These are phyloP conservation scores for Trypanosoma grayi DNA, from an alignment of 208 protist species.

Conservation along the genomic window DNA sequence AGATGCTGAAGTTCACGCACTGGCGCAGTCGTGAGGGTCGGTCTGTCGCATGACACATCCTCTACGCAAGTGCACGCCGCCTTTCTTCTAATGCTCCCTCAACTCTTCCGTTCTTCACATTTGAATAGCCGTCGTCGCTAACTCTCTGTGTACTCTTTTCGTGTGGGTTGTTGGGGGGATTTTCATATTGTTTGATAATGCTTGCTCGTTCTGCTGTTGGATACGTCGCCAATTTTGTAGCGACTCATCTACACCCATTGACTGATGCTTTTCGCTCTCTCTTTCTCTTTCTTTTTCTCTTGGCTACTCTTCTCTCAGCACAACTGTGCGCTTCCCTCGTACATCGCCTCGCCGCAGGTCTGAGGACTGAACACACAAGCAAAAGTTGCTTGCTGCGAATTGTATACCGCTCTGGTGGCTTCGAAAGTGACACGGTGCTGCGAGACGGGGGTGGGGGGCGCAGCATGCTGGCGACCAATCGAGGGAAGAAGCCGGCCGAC, in stretches of 20 bases:
- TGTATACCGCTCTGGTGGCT: background rate
- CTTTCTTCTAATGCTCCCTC: background rate
- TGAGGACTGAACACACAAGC: too few species aligned
- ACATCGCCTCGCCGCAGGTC: too few species aligned
- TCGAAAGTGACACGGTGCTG: too few species aligned
- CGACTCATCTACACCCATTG: too few species aligned
- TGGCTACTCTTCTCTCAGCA: background rate
- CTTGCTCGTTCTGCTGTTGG: too few species aligned
- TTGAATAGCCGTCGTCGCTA: too few species aligned
- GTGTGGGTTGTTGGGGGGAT: too few species aligned
- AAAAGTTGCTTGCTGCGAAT: too few species aligned
- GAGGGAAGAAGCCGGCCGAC: background rate
- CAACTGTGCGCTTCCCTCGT: too few species aligned
- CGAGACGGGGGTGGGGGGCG: background rate
- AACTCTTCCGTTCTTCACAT: background rate
- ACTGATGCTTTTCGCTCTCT: background rate
- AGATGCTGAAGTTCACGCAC: slow-evolving; percentile 42
- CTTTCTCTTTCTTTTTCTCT: slow-evolving; percentile 4
- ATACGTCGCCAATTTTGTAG: too few species aligned
- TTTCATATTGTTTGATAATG: too few species aligned
- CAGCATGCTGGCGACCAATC: background rate
- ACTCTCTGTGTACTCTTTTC: too few species aligned
- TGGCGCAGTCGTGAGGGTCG: slow-evolving; percentile 35
- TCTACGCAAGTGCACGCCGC: slow-evolving; percentile 1
- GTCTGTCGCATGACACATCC: background rate